Conservation (phyloP, 2,329 filamentous ascomycete genomes). For the Fusarium siculi region DNA sequence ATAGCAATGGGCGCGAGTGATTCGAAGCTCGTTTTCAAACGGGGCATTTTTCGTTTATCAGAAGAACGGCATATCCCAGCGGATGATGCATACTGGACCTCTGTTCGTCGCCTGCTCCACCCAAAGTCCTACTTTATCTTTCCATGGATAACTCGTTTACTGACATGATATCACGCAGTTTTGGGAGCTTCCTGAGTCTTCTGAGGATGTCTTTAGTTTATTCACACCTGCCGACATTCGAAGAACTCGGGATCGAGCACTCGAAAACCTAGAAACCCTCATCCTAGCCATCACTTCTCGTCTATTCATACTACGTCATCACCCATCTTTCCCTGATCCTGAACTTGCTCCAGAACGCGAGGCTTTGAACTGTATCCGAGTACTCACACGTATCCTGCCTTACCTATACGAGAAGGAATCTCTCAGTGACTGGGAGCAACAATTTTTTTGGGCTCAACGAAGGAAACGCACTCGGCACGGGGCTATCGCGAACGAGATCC, state of each 20-base stretch:
- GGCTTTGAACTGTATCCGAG: conserved; percentile 93
- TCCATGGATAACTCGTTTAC: conserved; percentile 14
- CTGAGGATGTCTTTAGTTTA: conserved; percentile 95
- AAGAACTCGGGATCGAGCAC: conserved; percentile 83
- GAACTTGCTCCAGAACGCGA: conserved; percentile 87
- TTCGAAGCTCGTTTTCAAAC: conserved; percentile 98
- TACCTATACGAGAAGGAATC: conserved; percentile 92
- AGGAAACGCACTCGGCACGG: conserved; percentile 76
- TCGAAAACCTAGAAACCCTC: conserved; percentile 90
- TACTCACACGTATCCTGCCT: conserved; percentile 88
- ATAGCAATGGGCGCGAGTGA: conserved; percentile 91
- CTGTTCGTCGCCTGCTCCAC: conserved; percentile 66
- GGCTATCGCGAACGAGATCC: conserved; percentile 75
- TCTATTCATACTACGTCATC: conserved; percentile 83
- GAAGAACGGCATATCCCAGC: conserved; percentile 88
- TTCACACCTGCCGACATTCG: conserved; percentile 92
- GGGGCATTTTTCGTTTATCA: conserved; percentile 96
- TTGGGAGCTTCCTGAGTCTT: conserved; percentile 95
- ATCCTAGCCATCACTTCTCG: conserved; percentile 85
- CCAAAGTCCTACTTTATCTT: conserved; percentile 13
- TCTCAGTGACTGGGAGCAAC: conserved; percentile 86
- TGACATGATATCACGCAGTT: conserved; percentile 67
- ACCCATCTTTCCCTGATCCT: conserved; percentile 88
- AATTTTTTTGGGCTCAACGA: conserved; percentile 88
- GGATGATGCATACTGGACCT: conserved; percentile 92